A percentile compares a stretch with the other conserved stretches of the same genome.
Conservation (phyloP, 257 asterid genomes). For the Fraxinus excelsior region DNA sequence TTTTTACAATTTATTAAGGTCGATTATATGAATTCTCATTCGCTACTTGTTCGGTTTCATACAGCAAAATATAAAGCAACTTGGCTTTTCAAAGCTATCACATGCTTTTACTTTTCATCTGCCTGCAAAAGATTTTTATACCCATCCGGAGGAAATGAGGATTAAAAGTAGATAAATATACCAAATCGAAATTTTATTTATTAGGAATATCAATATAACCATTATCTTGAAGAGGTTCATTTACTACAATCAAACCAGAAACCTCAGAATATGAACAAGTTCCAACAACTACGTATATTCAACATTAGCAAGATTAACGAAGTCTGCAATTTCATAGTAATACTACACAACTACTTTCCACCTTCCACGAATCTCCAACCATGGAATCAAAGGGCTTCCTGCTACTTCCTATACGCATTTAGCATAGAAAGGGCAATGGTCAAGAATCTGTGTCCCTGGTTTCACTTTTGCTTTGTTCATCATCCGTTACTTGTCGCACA, state of each 20-base stretch:
- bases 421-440: not conserved
- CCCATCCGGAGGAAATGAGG: not conserved
- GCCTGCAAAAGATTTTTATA: not conserved
- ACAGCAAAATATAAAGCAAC: not conserved
- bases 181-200: not conserved
- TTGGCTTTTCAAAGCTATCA: not conserved
- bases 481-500: constrained; percentile 2
- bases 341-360: not conserved
- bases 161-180: not conserved
- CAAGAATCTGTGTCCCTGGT: not conserved
- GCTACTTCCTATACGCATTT: not conserved
- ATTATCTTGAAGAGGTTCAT: not conserved
- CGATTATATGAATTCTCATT: no score
- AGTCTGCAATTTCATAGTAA: not conserved
- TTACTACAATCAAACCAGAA: not conserved
- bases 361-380: not conserved
- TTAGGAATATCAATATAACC: not conserved
- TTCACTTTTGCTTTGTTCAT: not conserved
- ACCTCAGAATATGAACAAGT: not conserved
- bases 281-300: not conserved
- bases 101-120: not conserved
- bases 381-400: not conserved
- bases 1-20: no score
- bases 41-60: not conserved
- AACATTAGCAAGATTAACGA: not conserved